Evolutionary conservation across 768 basidiomycete species (phyloP), one percentile per base, ranked within the genome.

Genomic region (Kwoniella sp.): DNA sequence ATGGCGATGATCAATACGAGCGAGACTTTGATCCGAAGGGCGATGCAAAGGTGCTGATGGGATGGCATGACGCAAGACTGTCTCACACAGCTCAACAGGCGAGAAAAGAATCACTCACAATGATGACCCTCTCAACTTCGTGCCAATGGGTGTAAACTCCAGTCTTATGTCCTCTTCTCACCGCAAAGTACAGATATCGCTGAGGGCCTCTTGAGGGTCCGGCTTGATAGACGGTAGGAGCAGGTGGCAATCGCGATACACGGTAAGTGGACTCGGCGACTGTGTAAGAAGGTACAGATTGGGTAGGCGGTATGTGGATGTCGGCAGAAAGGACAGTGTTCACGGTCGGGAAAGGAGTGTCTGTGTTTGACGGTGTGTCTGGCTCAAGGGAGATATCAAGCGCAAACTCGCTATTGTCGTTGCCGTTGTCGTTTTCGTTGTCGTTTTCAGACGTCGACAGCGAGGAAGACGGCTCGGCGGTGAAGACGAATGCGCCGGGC

Each of bases 131-230:
- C 55, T 77, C 76, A 4, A 74, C 74, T 55, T 72, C 63, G n/a
- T 51, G 54, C 74, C 74, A 74, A 1, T 66, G 54, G 26, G 72
- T 72, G 56, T 69, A 79, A 5, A 79, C 76, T 22, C 78, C 78
- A 17, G 61, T 47, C 1, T 58, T 23, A 38, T 72, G 67, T 20
- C 74, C 76, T 58, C 50, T 54, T 38, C 73, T 60, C 1, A 79
- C 72, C 15, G 74, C 78, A 38, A 74, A 66, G 53, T 61, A 79
- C 9, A 75, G 57, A 47, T 68, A 67, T 56, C 74, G 63, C 58
- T 68, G 65, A 4, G 63, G 61, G 2, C 28, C 28, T 47, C 26
- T 61, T 12, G 58, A 65, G 28, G 63, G 63, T n/a, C 63, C 65
- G 25, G 63, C 63, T 20, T 59, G 56, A 31, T 41, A 45, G 15